phyloP scores from a whole-genome alignment of 345 rosid species.

The Pistacia atlantica region DNA sequence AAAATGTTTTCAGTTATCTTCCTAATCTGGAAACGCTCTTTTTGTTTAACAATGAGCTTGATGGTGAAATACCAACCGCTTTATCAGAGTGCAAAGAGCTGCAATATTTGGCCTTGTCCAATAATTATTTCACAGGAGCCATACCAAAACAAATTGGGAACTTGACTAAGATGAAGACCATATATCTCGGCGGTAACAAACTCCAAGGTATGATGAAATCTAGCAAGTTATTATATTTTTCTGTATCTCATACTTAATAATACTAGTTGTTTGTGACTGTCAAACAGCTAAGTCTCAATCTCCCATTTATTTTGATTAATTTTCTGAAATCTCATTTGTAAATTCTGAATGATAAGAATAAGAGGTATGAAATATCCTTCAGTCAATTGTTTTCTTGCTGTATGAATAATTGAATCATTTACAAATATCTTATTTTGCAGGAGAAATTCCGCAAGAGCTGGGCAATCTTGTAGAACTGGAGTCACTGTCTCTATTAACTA shows the following conservation, averaged over 20 bases:
- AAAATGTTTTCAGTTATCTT: background rate
- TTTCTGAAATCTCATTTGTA: too few relatives aligned
- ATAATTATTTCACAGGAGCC: constrained; percentile 4
- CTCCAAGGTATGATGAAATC: background rate
- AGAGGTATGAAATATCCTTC: too few relatives aligned
- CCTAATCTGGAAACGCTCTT: background rate
- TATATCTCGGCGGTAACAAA: background rate
- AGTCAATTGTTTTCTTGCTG: too few relatives aligned
- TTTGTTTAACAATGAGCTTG: background rate
- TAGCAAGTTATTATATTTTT: background rate
- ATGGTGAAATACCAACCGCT: constrained; percentile 2
- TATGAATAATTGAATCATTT: too few relatives aligned
- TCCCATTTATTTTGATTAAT: too few relatives aligned
- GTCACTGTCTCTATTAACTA: background rate
- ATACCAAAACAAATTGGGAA: background rate
- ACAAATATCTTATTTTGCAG: background rate
- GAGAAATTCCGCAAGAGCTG: constrained; percentile 10
- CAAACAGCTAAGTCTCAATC: too few relatives aligned
- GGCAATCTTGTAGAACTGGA: constrained; percentile 11
- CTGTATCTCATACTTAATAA: too few relatives aligned
- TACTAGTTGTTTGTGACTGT: too few relatives aligned
- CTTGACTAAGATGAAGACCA: background rate
- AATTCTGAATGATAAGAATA: too few relatives aligned
- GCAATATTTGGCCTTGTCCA: background rate
- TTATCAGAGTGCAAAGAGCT: background rate